Base-by-base conservation (phyloP, 73 alveolate species). In the Paramecium bursaria region DNA sequence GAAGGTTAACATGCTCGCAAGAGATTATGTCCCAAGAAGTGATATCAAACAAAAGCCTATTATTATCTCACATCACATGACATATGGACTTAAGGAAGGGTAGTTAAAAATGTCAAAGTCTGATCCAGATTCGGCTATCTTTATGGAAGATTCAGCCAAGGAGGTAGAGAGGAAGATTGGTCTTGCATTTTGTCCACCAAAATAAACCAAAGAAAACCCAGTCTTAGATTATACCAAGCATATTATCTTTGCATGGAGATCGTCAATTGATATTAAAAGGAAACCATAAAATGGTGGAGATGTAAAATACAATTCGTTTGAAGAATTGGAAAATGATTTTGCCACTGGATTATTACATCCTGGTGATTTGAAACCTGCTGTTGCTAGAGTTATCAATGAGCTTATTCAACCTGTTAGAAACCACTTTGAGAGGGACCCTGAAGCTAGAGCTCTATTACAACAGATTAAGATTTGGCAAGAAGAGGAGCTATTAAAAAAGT, bases 1-100 rank as follows among this genome's bases (percentile, higher is more conserved):
- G 74, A 98, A 98, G 85, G 99, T 98, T 25, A 98, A 98, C 91
- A 92, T 98, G 98, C 93, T 96, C 26, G 99, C 99, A 13, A 93
- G 99, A 52, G 99, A 98, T 87, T 98, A 98, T 92, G 94, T 95
- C 75, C 95, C 94, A 50, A 94, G 75, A 26, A 82, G 91, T 35
- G 50, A 90, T 74, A 74, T 60, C 23, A 86, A 87, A 46, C 87
- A 93, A 47, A 97, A 97, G 76, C 99, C 99, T 27, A 89, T 98
- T 75, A 93, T 98, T 46, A 93, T 98, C 33, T 92, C 99, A 17
- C 99, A 98, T 89, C 99, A 79, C 42, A 79, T 93, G 98, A 74
- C 95, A 75, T 92, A 90, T 95, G 99, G 99, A 14, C 91, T 98
- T 47, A 74, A 79, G 57, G 92, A 97, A 74, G 99, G 98, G 7